Base-by-base conservation (phyloP, 495 filamentous ascomycete genomes). In the Hypoxylon perforatum region DNA sequence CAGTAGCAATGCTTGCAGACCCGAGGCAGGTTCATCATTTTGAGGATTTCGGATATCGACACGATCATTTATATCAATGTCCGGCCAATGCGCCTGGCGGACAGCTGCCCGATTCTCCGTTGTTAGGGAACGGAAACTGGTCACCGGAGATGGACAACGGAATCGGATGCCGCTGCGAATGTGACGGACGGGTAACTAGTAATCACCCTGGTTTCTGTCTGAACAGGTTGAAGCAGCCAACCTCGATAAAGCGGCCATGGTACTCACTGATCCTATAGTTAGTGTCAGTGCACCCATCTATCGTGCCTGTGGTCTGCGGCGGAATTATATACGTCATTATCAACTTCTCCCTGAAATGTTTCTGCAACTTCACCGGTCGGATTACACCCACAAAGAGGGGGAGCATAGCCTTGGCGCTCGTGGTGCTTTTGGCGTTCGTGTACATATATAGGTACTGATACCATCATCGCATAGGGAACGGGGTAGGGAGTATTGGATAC, bases 11-110 rank as follows among this genome's bases (percentile, higher is more conserved):
- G 61, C 75, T 81, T 22, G 69, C 76, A 15, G 65, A 75, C 10
- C 77, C 77, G 54, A 67, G 75, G 15, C 74, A 81, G 46, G 72
- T 81, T 19, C 79, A 81, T 50, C 80, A 79, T 41, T 81, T 78
- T 53, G 67, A 72, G 22, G 79, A 81, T 28, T 74, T 81, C 58
- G 79, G 79, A 39, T 81, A 81, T 39, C 69, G 73, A 19, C 79
- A 81, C 38, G 74, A 67, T 30, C 73, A 72, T 11, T 71, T 75
- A 56, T 77, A 66, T 14, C 65, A 77, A 55, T 73, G 64, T 48
- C 76, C 72, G 18, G 61, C 56, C 41, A 75, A 75, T 45, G 71
- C 73, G 21, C 70, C 62, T 6, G 73, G 55, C 7, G 73, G 73
- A 14, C 73, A 75, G 38, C 65, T 75, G 1, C 67, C 61, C 14